phyloP scores from a whole-genome alignment of 164 flowering plant genomes.

The Berberis vulgaris region DNA sequence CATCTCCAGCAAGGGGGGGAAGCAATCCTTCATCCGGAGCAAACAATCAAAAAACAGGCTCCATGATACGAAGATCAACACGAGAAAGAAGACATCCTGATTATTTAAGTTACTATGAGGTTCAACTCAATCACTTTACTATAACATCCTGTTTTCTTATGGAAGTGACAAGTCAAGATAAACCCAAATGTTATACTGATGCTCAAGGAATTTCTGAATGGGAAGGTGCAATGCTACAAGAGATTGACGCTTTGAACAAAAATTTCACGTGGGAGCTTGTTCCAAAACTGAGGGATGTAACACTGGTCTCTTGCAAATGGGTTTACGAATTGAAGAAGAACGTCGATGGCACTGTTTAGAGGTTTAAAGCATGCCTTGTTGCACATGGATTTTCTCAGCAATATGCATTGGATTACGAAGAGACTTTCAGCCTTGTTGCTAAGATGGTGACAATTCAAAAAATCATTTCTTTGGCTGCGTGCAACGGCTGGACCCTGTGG shows the following conservation, averaged over 20 bases:
- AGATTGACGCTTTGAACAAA: slow-evolving; percentile 1
- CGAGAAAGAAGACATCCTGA: neutral
- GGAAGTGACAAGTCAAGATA: neutral
- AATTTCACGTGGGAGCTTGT: slow-evolving; percentile 11
- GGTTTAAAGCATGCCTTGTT: slow-evolving; percentile 15
- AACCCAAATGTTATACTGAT: slow-evolving; percentile 1
- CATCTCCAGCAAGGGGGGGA: neutral
- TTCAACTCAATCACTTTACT: neutral
- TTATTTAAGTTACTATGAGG: neutral
- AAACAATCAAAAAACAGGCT: neutral
- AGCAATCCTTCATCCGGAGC: neutral
- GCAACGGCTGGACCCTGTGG: slow-evolving; percentile 10
- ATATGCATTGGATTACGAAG: slow-evolving; percentile 18
- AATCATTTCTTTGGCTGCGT: slow-evolving; percentile 10
- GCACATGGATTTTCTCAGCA: slow-evolving; percentile 14
- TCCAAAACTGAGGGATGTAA: slow-evolving; percentile 1
- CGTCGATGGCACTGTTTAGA: slow-evolving; percentile 11
- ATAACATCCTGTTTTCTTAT: slow-evolving; percentile 1
- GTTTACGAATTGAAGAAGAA: slow-evolving; percentile 7
- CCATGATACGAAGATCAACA: slow-evolving; percentile 1
- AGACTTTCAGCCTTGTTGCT: slow-evolving; percentile 8
- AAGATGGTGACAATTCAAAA: slow-evolving; percentile 8
- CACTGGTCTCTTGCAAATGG: slow-evolving; percentile 8
- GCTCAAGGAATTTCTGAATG: slow-evolving; percentile 2
- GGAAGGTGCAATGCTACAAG: neutral